Evolutionary conservation across 495 filamentous ascomycete species (phyloP).

Genomic region (Margaritispora aquatica): DNA sequence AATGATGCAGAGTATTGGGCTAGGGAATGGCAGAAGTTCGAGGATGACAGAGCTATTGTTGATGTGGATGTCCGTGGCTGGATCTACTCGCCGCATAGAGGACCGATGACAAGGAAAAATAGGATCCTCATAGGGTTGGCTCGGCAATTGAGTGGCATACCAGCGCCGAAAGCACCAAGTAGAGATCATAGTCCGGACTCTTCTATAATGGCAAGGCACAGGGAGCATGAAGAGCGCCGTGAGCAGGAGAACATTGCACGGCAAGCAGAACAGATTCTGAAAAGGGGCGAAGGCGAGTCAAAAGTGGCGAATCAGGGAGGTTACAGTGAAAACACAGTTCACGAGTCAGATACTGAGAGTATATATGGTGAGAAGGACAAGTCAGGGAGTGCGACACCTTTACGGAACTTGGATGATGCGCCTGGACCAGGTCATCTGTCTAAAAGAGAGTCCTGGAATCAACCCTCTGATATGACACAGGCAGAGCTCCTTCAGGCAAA

Average conservation of each 20-base stretch:
- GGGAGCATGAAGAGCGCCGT: constrained; percentile 34
- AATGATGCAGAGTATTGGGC: constrained; percentile 62
- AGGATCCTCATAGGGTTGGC: constrained; percentile 79
- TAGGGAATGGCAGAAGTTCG: constrained; percentile 60
- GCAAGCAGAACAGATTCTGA: constrained; percentile 69
- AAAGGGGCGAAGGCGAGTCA: constrained; percentile 61
- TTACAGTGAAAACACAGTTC: constrained; percentile 43
- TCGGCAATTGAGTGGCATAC: constrained; percentile 76
- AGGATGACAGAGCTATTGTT: constrained; percentile 75
- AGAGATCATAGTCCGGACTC: constrained; percentile 19
- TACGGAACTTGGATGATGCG: constrained; percentile 23
- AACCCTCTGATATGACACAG: constrained; percentile 52
- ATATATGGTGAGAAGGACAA: constrained; percentile 13
- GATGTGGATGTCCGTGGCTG: constrained; percentile 94
- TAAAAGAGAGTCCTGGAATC: constrained; percentile 42
- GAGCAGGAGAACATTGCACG: constrained; percentile 58
- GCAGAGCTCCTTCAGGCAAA: constrained; percentile 77
- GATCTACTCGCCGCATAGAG: constrained; percentile 76
- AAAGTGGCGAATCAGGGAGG: constrained; percentile 61
- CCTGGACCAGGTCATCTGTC: constrained; percentile 28
- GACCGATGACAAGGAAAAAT: constrained; percentile 84
- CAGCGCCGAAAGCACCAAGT: constrained; percentile 43
- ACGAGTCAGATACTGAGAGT: constrained; percentile 28
- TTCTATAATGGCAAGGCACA: constrained; percentile 22
- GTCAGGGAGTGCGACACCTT: constrained; percentile 21